Evolutionary conservation across 1,284 basidiomycete genomes (phyloP), one percentile per base, ranked within the genome.

Genomic region (Abortiporus biennis): DNA sequence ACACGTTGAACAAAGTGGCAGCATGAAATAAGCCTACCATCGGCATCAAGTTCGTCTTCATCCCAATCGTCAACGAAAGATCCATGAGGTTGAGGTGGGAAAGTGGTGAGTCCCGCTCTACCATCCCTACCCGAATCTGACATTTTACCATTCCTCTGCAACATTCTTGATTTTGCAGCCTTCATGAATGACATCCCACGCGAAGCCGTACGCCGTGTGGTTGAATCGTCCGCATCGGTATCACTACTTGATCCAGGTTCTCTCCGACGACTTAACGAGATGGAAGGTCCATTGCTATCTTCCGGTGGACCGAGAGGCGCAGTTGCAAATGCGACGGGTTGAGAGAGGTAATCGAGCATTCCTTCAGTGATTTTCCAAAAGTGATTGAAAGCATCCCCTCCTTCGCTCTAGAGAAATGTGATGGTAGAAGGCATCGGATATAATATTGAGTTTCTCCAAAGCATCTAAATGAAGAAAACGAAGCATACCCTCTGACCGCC

Each of bases 331-430:
- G 87, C 87, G 17, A 90, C 84, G 2, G 86, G 86, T 53, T 87
- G 85, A 4, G 84, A 84, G 15, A 90, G 69, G 53, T 86, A 80
- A 52, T 89, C 85, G 36, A 89, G 61, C 74, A 87, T 81, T 34
- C 82, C 85, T 61, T 89, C 82, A 64, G 87, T 84, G 29, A 83
- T 85, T 53, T 75, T 80, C 87, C 87, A 90, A 54, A 89, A 90
- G 50, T 86, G 76, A 56, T 88, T 87, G 66, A 90, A 90, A 3
- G 83, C 80, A 54, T 89, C 86, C 4, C 80, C 77, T 4, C 55
- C 50, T 31, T 63, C 59, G 43, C 58, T 59, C 58, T 61, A 29
- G 27, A 29, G n/a, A n/a, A n/a, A n/a, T n/a, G n/a, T n/a, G n/a
- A 25, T 15, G 23, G n/a, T 13, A 12, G 38, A 33, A 3, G 30